Evolutionary conservation across 345 rosid species (phyloP), one percentile per base, ranked within the genome.

Genomic region (Ceriops tagal): DNA sequence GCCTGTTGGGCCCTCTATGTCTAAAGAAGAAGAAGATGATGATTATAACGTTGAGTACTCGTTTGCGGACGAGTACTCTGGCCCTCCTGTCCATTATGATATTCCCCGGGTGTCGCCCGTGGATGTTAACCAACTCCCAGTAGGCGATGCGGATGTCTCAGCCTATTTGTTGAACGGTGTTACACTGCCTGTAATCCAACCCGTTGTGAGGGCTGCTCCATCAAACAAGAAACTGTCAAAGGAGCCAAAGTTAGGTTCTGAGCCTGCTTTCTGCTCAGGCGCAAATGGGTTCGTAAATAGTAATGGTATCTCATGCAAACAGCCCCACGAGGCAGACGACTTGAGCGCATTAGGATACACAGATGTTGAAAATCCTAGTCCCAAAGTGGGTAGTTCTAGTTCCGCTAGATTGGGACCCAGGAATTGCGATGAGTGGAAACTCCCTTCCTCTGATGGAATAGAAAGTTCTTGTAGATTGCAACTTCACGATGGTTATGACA

Each of bases 61-160:
- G 27, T 78, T 95, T 70, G 96, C 99, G 3, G 6, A 27, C 8
- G 91, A 79, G 88, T 92, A 95, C 70, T 74, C 77, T 59, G 97
- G 99, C 26, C 96, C 93, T 77, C 78, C 67, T 19, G 30, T 85
- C n/a, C 28, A 73, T 58, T 69, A 31, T 51, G 80, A 88, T 70
- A 64, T 95, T 30, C 97, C 97, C 61, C 80, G 64, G 69, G 96
- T 78, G 16, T 66, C 62, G 70, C 99, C 96, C 1, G 78, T 92
- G 51, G 82, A 80, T 63, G 67, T 92, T 59, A 75, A 71, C 52
- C 72, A 79, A 56, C 89, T 95, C 43, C 99, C 99, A 19, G 66
- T 77, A 9, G 97, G 97, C 58, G 37, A 70, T n/a, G 68, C 51
- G 16, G 64, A 88, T 62, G 71, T 81, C 9, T 80, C 91, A 2